phyloP scores from a whole-genome alignment of 176 grass and related monocot species.

The Elymus sibiricus region DNA sequence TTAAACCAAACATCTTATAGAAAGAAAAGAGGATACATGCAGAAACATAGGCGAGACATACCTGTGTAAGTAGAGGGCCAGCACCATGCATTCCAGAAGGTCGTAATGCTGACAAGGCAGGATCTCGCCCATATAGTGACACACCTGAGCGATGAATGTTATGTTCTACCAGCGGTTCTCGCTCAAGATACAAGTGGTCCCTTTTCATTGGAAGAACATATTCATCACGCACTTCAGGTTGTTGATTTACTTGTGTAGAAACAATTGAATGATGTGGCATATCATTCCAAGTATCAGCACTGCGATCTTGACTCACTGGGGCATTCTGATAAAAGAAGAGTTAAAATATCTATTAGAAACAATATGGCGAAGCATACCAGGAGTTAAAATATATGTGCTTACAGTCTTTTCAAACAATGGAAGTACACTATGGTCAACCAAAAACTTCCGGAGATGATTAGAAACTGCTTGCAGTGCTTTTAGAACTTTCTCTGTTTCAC shows the following conservation, averaged over 20 bases:
- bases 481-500: slow-evolving; percentile 81
- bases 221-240: slow-evolving; percentile 48
- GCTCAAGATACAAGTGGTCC: slow-evolving; percentile 62
- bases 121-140: slow-evolving; percentile 86
- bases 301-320: slow-evolving; percentile 47
- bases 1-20: neutral
- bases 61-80: slow-evolving; percentile 76
- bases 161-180: slow-evolving; percentile 62
- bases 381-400: slow-evolving; percentile 35
- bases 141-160: slow-evolving; percentile 60
- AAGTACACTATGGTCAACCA: slow-evolving; percentile 96
- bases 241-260: slow-evolving; percentile 48
- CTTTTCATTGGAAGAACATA: slow-evolving; percentile 64
- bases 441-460: slow-evolving; percentile 91
- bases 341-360: neutral
- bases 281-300: slow-evolving; percentile 49
- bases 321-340: slow-evolving; percentile 38
- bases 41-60: slow-evolving; percentile 26
- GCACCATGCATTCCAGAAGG: slow-evolving; percentile 61
- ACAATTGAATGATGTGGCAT: slow-evolving; percentile 42
- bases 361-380: slow-evolving; percentile 4
- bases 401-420: slow-evolving; percentile 95
- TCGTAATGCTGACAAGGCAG: slow-evolving; percentile 62
- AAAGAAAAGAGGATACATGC: slow-evolving; percentile 16
- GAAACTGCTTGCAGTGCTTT: slow-evolving; percentile 84